These are phyloP conservation scores for Penicillium sp. DNA, from an alignment of 2,329 filamentous ascomycete genomes.

Conservation along the genomic window DNA sequence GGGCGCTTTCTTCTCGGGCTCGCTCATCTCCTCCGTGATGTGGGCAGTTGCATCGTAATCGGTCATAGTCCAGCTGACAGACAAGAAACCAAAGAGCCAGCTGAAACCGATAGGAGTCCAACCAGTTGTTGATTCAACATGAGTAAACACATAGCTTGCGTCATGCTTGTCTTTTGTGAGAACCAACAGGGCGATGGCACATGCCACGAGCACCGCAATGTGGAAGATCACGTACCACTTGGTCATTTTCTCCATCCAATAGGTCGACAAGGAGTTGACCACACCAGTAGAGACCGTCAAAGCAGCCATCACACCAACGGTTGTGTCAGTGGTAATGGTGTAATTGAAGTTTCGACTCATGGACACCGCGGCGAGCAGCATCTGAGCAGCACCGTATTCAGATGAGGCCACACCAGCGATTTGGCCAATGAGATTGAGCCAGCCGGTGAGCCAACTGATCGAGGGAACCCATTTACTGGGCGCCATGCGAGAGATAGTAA, in stretches of 20 bases:
- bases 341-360: slow-evolving; percentile 53
- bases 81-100: slow-evolving; percentile 62
- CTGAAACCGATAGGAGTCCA: slow-evolving; percentile 58
- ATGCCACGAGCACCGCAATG: slow-evolving; percentile 53
- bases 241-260: slow-evolving; percentile 60
- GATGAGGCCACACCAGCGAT: slow-evolving; percentile 57
- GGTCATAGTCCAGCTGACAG: slow-evolving; percentile 62
- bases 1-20: slow-evolving; percentile 54
- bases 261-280: slow-evolving; percentile 58
- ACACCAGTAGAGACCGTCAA: slow-evolving; percentile 53
- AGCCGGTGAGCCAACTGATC: slow-evolving; percentile 52
- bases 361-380: slow-evolving; percentile 57
- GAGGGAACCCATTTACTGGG: slow-evolving; percentile 50
- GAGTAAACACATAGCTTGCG: slow-evolving; percentile 56
- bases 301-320: slow-evolving; percentile 58
- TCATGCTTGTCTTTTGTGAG: slow-evolving; percentile 53
- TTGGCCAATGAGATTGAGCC: slow-evolving; percentile 56
- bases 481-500: slow-evolving; percentile 57
- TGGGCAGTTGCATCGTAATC: slow-evolving; percentile 51
- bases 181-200: slow-evolving; percentile 53
- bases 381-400: slow-evolving; percentile 58
- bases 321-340: slow-evolving; percentile 47
- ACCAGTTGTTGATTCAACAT: slow-evolving; percentile 53
- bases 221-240: slow-evolving; percentile 61
- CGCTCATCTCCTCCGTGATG: slow-evolving; percentile 55